Evolutionary conservation across 345 rosid genomes (phyloP), one percentile per base, ranked within the genome.

Genomic region (Pugionium dolabratum): DNA sequence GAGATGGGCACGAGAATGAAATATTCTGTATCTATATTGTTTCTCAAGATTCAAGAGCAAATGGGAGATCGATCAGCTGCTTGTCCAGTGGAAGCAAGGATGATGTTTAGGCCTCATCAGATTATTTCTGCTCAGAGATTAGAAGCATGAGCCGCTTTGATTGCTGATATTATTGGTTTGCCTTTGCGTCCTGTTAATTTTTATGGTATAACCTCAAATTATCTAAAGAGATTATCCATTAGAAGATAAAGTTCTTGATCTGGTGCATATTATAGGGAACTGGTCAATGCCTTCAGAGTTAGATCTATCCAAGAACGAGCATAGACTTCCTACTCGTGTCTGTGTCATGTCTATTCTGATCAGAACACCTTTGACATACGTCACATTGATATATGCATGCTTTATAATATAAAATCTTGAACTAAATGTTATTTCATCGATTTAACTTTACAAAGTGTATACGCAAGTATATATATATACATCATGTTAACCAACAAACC

Each of bases 271-370:
- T 18, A 18, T 18, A 18, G 18, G 18, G 18, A 18, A 18, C 61
- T 85, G 96, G 96, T 79, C 86, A 6, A 75, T 84, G 92, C 96
- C 88, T 34, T 84, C 95, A 4, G 90, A 87, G 39, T 65, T 89
- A 6, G 81, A 90, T 85, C 54, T 92, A 48, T 18, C 57, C 0
- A 69, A 72, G 71, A 84, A 77, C 52, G 84, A 82, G 69, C 37
- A 9, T 58, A 88, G 83, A 77, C 81, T 82, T 74, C 96, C 96
- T 18, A 76, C 84, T n/a, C 81, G 89, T 37, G 82, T 82, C 0
- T 70, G 82, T 67, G 81, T 83, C 48, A 80, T 86, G 86, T 78
- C 89, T 25, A 79, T 89, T 69, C 54, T 86, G 54, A 69, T 89
- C 58, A 85, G 81, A 6, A 76, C 85, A 18, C 18, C 18, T 18